Base-by-base conservation (phyloP, 768 basidiomycete genomes). In the Lactarius hatsudake region DNA sequence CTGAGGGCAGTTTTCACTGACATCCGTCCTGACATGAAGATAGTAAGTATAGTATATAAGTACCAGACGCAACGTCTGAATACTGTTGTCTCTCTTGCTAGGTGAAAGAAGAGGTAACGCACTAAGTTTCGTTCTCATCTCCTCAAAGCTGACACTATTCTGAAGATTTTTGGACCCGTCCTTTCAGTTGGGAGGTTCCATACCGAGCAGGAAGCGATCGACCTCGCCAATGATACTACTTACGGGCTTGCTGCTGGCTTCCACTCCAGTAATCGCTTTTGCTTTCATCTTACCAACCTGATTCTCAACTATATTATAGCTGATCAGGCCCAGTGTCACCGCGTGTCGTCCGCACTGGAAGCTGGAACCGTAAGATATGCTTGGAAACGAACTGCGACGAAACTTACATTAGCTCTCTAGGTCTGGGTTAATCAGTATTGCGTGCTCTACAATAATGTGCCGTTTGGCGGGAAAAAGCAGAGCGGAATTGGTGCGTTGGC, bases 361-460 rank as follows among this genome's bases (percentile, higher is more conserved):
- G 93, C 94, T 26, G 96, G 96, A 69, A 96, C 92, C 32, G 91
- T 92, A 75, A 78, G 86, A 75, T 38, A 43, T 48, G 1, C 13
- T 61, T 54, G 34, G 34, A 51, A 59, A n/a, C 62, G 42, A 59
- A 48, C 59, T 36, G 8, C 15, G 28, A 59, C 40, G 28, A n/a
- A 59, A 53, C 65, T 61, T 18, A 71, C 48, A 42, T 54, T 54
- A 20, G 59, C 36, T 51, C 61, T 30, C 59, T 64, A 91, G 89
- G 89, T 94, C 51, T 97, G 95, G 94, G 84, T 95, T 67, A 98
- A 98, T 77, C 89, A 93, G 73, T 96, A 94, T 78, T 91, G 89
- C 73, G 51, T 90, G 15, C 76, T 96, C 64, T 84, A 86, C 78
- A 93, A 92, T 76, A 93, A 96, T 66, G 89, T 94, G 55, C 96